Evolutionary conservation across 169 alveolate genomes (phyloP).

Genomic region (Cystoisospora suis): DNA sequence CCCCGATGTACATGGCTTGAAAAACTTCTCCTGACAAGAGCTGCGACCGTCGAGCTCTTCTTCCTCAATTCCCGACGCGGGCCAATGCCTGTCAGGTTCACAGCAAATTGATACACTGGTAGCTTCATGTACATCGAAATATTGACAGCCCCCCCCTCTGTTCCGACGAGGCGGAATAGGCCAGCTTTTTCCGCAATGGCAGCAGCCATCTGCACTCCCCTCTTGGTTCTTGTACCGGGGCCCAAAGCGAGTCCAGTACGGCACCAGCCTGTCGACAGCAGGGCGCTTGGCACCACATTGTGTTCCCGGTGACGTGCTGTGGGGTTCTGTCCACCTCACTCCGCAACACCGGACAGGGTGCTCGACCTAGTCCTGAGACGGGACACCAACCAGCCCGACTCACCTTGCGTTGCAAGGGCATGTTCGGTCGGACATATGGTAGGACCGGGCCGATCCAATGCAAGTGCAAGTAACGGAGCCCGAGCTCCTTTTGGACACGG

Average conservation of each 20-base stretch:
- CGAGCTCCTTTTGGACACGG: slow-evolving; percentile 8
- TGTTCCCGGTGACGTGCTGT: too few relatives aligned
- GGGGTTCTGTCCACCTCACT: too few relatives aligned
- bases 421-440: slow-evolving; percentile 47
- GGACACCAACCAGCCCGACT: neutral
- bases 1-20: neutral
- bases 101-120: neutral
- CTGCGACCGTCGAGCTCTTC: slow-evolving; percentile 9
- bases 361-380: too few relatives aligned
- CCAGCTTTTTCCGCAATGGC: too few relatives aligned
- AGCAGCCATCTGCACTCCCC: too few relatives aligned
- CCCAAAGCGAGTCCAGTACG: too few relatives aligned
- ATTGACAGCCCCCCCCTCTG: neutral
- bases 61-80: neutral
- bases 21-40: neutral
- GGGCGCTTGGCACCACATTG: too few relatives aligned
- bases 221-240: too few relatives aligned
- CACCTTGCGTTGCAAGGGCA: slow-evolving; percentile 60
- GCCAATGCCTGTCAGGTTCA: neutral
- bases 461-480: slow-evolving; percentile 56
- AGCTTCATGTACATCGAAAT: neutral
- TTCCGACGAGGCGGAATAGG: neutral
- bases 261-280: too few relatives aligned
- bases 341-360: too few relatives aligned
- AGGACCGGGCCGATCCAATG: slow-evolving; percentile 45